Percentiles rank a stretch among this genome's conserved stretches.
Evolutionary conservation across 129 eudicot species (phyloP).

Genomic region (Escallonia rubra): DNA sequence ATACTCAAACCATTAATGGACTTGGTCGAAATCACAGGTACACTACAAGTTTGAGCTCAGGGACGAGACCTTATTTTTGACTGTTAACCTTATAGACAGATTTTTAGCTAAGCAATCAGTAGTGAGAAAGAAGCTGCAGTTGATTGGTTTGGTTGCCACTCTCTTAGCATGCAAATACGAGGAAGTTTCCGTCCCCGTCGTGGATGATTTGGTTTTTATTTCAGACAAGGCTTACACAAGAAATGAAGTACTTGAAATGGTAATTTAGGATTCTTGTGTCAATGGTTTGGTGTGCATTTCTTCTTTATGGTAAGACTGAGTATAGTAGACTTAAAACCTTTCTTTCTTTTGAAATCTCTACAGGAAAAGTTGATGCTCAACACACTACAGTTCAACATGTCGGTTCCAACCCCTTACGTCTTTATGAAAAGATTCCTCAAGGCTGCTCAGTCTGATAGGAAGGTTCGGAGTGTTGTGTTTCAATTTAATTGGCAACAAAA

Average conservation of each 20-base stretch:
- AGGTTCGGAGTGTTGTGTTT: slow-evolving; percentile 14
- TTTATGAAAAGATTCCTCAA: slow-evolving; percentile 81
- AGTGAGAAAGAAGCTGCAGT: slow-evolving; percentile 74
- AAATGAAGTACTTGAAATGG: slow-evolving; percentile 86
- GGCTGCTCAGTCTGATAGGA: slow-evolving; percentile 80
- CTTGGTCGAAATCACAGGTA: slow-evolving; percentile 45
- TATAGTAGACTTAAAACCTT: too few relatives aligned
- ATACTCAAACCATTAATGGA: background rate
- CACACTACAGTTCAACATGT: slow-evolving; percentile 81
- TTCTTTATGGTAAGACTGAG: background rate
- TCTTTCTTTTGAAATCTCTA: background rate
- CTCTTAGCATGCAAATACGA: slow-evolving; percentile 96
- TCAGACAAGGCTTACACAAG: slow-evolving; percentile 85
- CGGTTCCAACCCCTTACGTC: slow-evolving; percentile 77
- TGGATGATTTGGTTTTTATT: slow-evolving; percentile 77
- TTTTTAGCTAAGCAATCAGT: slow-evolving; percentile 63
- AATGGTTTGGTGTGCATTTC: background rate
- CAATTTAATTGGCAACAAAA: background rate
- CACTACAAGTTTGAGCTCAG: slow-evolving; percentile 82
- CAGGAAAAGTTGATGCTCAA: slow-evolving; percentile 86
- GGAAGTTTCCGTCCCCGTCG: slow-evolving; percentile 73
- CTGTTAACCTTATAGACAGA: slow-evolving; percentile 78
- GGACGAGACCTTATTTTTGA: slow-evolving; percentile 73
- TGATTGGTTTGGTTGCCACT: slow-evolving; percentile 86
- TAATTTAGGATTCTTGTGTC: slow-evolving; percentile 16